Conservation (phyloP, 148 eudicot genomes). For the Amaranthus cruentus region DNA sequence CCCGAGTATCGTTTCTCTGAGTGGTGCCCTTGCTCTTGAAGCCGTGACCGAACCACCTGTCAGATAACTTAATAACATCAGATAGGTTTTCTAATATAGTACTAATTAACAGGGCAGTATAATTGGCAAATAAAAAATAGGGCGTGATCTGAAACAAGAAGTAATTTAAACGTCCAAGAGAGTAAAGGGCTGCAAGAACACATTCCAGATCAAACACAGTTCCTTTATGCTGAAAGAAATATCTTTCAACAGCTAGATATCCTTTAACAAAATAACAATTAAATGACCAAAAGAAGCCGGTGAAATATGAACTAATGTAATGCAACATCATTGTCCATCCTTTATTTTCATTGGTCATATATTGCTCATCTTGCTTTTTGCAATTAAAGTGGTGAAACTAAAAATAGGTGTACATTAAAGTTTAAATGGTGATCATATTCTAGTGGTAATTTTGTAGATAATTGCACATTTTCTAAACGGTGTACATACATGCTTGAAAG, state of each 20-base stretch:
- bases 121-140: not conserved
- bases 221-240: too few relatives aligned
- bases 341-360: not conserved
- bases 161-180: not conserved
- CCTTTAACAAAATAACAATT: not conserved
- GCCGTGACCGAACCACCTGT: slow-evolving; percentile 92
- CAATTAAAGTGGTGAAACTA: too few relatives aligned
- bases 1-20: slow-evolving; percentile 78
- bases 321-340: not conserved
- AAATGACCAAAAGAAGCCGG: not conserved
- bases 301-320: not conserved
- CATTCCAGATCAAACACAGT: not conserved
- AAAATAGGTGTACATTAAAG: too few relatives aligned
- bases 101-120: not conserved
- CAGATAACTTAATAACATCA: slow-evolving; percentile 10
- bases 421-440: too few relatives aligned
- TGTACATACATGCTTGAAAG: too few relatives aligned
- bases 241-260: too few relatives aligned
- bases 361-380: not conserved
- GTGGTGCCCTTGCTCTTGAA: slow-evolving; percentile 95
- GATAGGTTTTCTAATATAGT: not conserved
- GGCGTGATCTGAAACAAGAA: not conserved
- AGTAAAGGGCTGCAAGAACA: not conserved
- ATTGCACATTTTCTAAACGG: too few relatives aligned
- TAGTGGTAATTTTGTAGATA: too few relatives aligned